Evolutionary conservation across 192 early-diverging fungal species (phyloP), one percentile per base, ranked within the genome.

Genomic region (Glomus cerebriforme): DNA sequence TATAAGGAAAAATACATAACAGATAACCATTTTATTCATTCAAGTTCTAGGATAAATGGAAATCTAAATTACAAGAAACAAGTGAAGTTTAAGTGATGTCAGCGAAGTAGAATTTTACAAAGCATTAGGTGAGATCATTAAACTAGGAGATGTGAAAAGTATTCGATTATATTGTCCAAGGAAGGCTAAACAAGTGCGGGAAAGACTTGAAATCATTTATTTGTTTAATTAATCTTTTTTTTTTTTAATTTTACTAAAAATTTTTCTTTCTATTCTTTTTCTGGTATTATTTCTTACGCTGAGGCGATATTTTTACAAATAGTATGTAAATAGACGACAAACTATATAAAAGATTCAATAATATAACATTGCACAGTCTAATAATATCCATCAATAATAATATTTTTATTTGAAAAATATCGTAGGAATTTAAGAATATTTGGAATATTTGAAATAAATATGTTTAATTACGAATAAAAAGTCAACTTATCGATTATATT

Each of bases 351-450:
- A n/a, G n/a, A n/a, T n/a, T n/a, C n/a, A n/a, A n/a, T n/a, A n/a
- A n/a, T n/a, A 77, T 77, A 29, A 64, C 29, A 1, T 17, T 65
- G 12, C 45, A 39, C 13, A 3, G 22, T 17, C 2, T 1, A 15
- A 62, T 3, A 3, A 9, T 39, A 63, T 45, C 26, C 75, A 39
- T 77, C 75, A 27, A 9, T 31, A 7, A 77, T 77, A 43, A 60
- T 35, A 24, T 17, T 10, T 1, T 63, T 58, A 77, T 65, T 77
- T 45, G 75, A 24, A 6, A 77, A 77, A 47, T 65, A 77, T 47
- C 64, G 60, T 34, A 39, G 8, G 19, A 77, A 77, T 65, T 58
- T 77, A 29, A 19, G n/a, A n/a, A n/a, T n/a, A n/a, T n/a, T n/a
- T n/a, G n/a, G 75, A 45, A 60, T 13, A n/a, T 77, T 77, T 45